Evolutionary conservation across 2,329 filamentous ascomycete species (phyloP).

Genomic region (Aspergillus chevalieri): DNA sequence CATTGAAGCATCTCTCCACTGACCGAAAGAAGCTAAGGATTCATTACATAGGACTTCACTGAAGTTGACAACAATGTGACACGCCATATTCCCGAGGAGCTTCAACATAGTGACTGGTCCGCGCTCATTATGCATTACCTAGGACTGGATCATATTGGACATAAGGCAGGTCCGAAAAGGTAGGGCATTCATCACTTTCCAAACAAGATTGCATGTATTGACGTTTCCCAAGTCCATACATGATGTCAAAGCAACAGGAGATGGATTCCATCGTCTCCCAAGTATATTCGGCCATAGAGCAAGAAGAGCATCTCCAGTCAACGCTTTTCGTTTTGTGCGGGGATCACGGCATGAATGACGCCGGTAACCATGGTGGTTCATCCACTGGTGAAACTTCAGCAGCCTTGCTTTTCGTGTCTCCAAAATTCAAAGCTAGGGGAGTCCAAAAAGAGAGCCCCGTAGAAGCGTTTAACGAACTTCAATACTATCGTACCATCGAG

Average conservation of each 20-base stretch:
- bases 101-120: conserved; percentile 76
- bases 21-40: conserved; percentile 12
- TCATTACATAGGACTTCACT: conserved; percentile 69
- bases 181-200: conserved; percentile 27
- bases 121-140: conserved; percentile 93
- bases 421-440: conserved; percentile 62
- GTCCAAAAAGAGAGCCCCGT: conserved; percentile 47
- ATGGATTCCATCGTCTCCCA: conserved; percentile 79
- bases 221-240: conserved; percentile 60
- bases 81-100: conserved; percentile 72
- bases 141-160: conserved; percentile 92
- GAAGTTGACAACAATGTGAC: conserved; percentile 98
- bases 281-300: conserved; percentile 71
- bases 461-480: conserved; percentile 61
- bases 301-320: conserved; percentile 62
- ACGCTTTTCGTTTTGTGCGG: conserved; percentile 82
- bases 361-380: conserved; percentile 92
- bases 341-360: conserved; percentile 99
- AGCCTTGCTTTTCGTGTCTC: conserved; percentile 83
- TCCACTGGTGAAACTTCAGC: conserved; percentile 91
- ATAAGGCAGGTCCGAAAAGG: conserved; percentile 87
- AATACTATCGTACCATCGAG: conserved; percentile 79
- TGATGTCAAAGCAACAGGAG: conserved; percentile 86
- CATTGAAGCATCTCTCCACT: background rate
- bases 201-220: conserved; percentile 8